Evolutionary conservation across 2,329 filamentous ascomycete species (phyloP).

Genomic region (Scytalidium lignicola): DNA sequence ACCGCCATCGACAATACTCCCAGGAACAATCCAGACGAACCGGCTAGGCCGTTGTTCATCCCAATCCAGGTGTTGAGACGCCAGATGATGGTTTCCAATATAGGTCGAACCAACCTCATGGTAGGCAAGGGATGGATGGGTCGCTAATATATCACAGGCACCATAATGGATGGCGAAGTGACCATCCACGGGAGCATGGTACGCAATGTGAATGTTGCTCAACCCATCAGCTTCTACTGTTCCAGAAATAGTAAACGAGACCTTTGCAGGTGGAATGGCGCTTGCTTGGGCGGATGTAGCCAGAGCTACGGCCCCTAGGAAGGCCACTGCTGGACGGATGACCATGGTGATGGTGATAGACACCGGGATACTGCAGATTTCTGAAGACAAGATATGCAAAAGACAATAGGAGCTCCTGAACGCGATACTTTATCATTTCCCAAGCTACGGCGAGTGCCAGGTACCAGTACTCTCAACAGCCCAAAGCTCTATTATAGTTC

Average conservation of each 20-base stretch:
- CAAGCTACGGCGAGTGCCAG: no score
- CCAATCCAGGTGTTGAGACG: slow-evolving; percentile 39
- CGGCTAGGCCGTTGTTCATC: slow-evolving; percentile 35
- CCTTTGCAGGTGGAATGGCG: neutral
- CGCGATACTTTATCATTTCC: no score
- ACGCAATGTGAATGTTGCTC: slow-evolving; percentile 6
- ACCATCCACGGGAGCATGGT: slow-evolving; percentile 3
- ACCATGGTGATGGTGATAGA: no score
- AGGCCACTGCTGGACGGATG: neutral
- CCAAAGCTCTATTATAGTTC: no score
- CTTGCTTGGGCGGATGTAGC: neutral
- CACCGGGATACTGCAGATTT: no score
- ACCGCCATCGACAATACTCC: slow-evolving; percentile 21
- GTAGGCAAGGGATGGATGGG: slow-evolving; percentile 22
- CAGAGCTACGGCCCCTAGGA: neutral
- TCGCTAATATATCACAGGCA: slow-evolving; percentile 50
- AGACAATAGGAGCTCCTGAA: no score
- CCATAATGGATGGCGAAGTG: slow-evolving; percentile 49
- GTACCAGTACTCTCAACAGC: no score
- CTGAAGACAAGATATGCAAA: no score
- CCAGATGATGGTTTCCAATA: slow-evolving; percentile 37
- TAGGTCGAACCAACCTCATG: slow-evolving; percentile 16
- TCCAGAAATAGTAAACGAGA: neutral
- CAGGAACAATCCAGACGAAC: slow-evolving; percentile 32
- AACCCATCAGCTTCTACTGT: slow-evolving; percentile 4